These are phyloP conservation scores for Odonthalia washingtoniensis DNA, from an alignment of 31 red algal genomes.

Conservation along the genomic window DNA sequence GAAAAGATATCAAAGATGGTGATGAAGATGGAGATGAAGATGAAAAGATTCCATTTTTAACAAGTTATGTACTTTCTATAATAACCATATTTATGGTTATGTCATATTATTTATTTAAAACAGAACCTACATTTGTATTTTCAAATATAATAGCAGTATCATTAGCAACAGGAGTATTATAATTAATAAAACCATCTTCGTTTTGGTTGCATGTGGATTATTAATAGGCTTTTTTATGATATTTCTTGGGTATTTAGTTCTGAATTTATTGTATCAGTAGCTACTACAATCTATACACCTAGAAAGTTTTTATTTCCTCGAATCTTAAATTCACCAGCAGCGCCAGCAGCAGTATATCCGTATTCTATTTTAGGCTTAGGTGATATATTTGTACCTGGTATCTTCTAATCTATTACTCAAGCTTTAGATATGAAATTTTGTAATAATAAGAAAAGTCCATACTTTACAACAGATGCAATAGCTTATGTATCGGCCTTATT, in stretches of 20 bases:
- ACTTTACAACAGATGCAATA: constrained; percentile 43
- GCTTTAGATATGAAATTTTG: constrained; percentile 53
- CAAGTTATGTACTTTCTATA: neutral
- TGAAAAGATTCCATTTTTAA: neutral
- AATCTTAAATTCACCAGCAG: neutral
- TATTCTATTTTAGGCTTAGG: constrained; percentile 81
- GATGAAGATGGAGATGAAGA: neutral
- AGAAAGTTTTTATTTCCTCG: constrained; percentile 82
- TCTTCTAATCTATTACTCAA: constrained; percentile 65
- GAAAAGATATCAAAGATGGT: too few species aligned
- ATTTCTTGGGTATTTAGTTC: constrained; percentile 89
- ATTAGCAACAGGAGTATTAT: constrained; percentile 30
- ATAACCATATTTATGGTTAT: neutral
- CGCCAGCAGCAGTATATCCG: constrained; percentile 17
- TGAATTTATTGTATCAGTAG: constrained; percentile 87
- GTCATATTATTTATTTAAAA: constrained; percentile 26
- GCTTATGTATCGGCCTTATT: constrained; percentile 58
- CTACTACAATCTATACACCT: constrained; percentile 61
- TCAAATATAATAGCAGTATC: constrained; percentile 55
- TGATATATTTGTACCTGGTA: constrained; percentile 77
- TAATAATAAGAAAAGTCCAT: constrained; percentile 23
- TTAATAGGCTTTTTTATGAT: constrained; percentile 78
- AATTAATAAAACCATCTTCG: constrained; percentile 38
- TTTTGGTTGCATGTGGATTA: constrained; percentile 59
- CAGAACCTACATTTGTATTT: constrained; percentile 53